Evolutionary conservation across 2,329 filamentous ascomycete genomes (phyloP), one percentile per base, ranked within the genome.

Genomic region (Penicillium sp.): DNA sequence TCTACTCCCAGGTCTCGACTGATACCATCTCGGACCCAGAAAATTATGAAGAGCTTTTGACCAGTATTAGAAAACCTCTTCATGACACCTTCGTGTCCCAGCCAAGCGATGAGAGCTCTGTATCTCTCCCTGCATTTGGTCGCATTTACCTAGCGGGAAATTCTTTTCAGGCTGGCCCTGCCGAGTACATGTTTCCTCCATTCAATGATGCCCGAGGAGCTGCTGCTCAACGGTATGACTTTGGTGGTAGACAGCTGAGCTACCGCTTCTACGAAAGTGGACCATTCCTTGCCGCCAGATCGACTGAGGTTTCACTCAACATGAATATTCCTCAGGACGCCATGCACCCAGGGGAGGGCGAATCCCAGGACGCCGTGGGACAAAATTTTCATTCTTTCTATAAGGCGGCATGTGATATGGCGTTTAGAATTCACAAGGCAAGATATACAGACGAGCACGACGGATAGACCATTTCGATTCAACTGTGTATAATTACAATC

Each of bases 321-420:
- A 65, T 74, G 60, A 53, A 67, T 11, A 44, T 72, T 40, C 51
- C 59, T 6, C 45, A 50, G 22, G 18, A 40, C 12, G 40, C 44
- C 8, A 42, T 49, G 8, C 23, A 33, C 1, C 48, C 57, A 12
- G 53, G 58, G 14, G 49, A 43, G n/a, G 35, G 48, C 11, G 37
- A 48, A 23, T 37, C 50, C 18, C 52, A 57, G n/a, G 51, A 48
- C 8, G 53, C 61, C 31, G 51, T 68, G 33, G 56, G 66, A 43
- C 51, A 56, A 1, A 57, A 67, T 11, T 75, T 76, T 50, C 60
- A 69, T 50, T 67, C 67, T 0, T 74, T 76, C 46, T 76, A 75
- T 47, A 66, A 56, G 6, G 57, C 68, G 12, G 70, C 74, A 15
- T 76, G 73, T 53, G 62, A 67, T 11, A 64, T 77, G 64, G 72